These are phyloP conservation scores for Nothopassalora personata DNA, from an alignment of 2,329 filamentous ascomycete genomes.

Conservation along the genomic window DNA sequence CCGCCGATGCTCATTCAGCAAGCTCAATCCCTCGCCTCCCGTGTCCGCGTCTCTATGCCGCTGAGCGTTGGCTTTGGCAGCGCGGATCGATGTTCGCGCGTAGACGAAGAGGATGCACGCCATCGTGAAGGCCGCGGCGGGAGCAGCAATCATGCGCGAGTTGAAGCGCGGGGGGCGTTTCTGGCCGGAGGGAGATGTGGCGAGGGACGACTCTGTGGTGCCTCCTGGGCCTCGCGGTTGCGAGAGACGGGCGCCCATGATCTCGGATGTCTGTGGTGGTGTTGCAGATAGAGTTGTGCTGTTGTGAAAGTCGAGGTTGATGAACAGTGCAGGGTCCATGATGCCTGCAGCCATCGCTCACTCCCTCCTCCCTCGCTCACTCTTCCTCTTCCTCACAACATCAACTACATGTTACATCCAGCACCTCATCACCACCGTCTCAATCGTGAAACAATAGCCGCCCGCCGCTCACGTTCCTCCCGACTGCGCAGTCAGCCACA, in stretches of 20 bases:
- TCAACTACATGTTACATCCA: not conserved
- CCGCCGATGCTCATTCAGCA: constrained; percentile 50
- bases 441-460: not conserved
- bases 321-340: not conserved
- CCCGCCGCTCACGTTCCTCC: not conserved
- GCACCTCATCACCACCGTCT: not conserved
- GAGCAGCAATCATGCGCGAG: constrained; percentile 48
- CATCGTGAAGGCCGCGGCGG: constrained; percentile 60
- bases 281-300: not conserved
- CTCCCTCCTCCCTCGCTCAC: not conserved
- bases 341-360: not conserved
- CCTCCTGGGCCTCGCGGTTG: constrained; percentile 41
- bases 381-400: not conserved
- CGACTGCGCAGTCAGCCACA: not conserved
- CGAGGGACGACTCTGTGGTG: constrained; percentile 37
- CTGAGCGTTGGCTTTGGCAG: constrained; percentile 61
- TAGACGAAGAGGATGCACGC: constrained; percentile 57
- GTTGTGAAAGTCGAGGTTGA: not conserved
- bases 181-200: constrained; percentile 30
- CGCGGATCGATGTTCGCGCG: constrained; percentile 58
- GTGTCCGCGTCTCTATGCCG: constrained; percentile 54
- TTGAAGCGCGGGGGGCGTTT: constrained; percentile 31
- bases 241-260: constrained; percentile 45
- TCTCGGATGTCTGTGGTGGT: constrained; percentile 9
- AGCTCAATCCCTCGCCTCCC: constrained; percentile 45